Conservation (phyloP, 495 filamentous ascomycete species). For the Neurospora cerealis region DNA sequence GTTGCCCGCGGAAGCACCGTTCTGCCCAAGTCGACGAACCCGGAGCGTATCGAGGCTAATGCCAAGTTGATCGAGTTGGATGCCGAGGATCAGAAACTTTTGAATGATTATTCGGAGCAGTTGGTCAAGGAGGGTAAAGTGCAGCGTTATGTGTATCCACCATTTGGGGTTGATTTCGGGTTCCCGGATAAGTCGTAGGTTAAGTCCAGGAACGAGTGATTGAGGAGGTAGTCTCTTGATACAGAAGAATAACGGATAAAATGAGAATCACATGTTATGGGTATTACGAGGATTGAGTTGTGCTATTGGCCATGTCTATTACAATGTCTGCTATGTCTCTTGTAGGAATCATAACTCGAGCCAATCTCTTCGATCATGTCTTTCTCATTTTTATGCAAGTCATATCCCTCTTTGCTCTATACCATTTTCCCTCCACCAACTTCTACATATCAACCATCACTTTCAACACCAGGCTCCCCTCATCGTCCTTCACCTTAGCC, state of each 20-base stretch:
- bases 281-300: neutral
- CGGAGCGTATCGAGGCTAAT: constrained; percentile 66
- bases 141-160: constrained; percentile 65
- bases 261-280: neutral
- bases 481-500: constrained; percentile 40
- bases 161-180: constrained; percentile 67
- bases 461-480: constrained; percentile 44
- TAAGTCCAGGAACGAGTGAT: neutral
- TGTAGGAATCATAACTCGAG: neutral
- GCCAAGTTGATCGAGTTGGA: constrained; percentile 58
- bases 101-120: constrained; percentile 48
- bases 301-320: neutral
- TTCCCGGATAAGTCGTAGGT: constrained; percentile 58
- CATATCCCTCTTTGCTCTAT: neutral
- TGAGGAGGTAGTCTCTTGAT: neutral
- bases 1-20: constrained; percentile 65
- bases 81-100: constrained; percentile 51
- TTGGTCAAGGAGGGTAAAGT: constrained; percentile 51
- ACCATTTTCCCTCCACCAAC: neutral
- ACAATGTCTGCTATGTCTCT: neutral
- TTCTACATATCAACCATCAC: constrained; percentile 39
- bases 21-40: constrained; percentile 70
- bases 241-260: neutral
- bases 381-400: neutral
- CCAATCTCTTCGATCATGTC: neutral